Evolutionary conservation across 345 rosid species (phyloP), one percentile per base, ranked within the genome.

Genomic region (Arabis hirsuta): DNA sequence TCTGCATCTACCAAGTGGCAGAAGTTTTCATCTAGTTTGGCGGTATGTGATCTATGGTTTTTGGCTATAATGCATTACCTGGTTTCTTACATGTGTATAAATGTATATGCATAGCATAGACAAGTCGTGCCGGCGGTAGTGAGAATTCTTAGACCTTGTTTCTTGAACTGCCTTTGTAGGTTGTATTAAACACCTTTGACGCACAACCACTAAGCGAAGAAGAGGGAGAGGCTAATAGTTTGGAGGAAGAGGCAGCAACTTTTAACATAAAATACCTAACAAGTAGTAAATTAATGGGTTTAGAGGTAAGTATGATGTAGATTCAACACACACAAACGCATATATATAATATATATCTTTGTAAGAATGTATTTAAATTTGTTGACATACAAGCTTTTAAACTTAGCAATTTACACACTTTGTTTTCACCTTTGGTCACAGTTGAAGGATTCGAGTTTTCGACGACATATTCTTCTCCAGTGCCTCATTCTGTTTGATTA

Each of bases 181-280:
- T 86, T 72, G 98, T 95, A 62, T 65, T 95, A 82, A 86, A 82
- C 74, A 87, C 99, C 73, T 95, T 95, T 69, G 96, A 95, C 45
- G 94, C 97, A 43, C 99, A 95, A 76, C 99, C 97, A 55, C 87
- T 95, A 78, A 95, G 89, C 61, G 99, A 91, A 74, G 99, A 95
- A 83, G 99, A 87, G 69, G 99, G 99, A 59, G 81, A 86, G 80
- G 93, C 93, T 73, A 91, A 88, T 73, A 83, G 82, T 76, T 83
- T 95, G 86, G 98, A 91, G 89, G 98, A 90, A 78, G 98, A 90
- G 78, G 93, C 94, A 36, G 90, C 97, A 73, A 84, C 89, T 57
- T 95, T 88, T 62, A 88, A 86, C 81, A 95, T 91, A 81, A 95
- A 95, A 62, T 95, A 95, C 83, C 88, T 91, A 57, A 95, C 99